phyloP scores from a whole-genome alignment of 306 rosid genomes.

The Fagus crenata region DNA sequence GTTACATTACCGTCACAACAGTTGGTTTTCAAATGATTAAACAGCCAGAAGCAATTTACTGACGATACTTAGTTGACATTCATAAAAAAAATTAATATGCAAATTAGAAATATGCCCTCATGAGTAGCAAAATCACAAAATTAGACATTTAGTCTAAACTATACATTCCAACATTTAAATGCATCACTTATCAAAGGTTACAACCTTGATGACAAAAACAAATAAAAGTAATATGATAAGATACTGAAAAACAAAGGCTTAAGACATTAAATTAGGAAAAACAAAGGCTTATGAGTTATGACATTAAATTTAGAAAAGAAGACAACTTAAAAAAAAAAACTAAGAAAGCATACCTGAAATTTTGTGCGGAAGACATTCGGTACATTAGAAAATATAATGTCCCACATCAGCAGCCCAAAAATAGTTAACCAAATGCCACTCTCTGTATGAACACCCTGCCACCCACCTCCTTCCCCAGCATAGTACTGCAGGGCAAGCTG shows the following conservation, averaged over 20 bases:
- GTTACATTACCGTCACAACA: not conserved
- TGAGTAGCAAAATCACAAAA: too few species aligned
- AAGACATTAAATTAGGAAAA: not conserved
- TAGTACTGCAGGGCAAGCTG: conserved; percentile 81
- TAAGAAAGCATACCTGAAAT: conserved; percentile 67
- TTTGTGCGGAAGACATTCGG: conserved; percentile 83
- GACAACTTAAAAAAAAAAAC: conserved; percentile 9
- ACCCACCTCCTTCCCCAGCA: conserved; percentile 76
- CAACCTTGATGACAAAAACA: not conserved
- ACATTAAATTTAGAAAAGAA: conserved; percentile 11
- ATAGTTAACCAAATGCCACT: conserved; percentile 93
- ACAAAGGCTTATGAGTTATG: not conserved
- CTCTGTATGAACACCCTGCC: conserved; percentile 94
- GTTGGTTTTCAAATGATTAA: not conserved
- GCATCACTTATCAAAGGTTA: not conserved
- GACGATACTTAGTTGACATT: too few species aligned
- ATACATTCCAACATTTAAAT: too few species aligned
- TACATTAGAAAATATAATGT: conserved; percentile 65
- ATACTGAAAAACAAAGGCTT: not conserved
- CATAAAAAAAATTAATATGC: too few species aligned
- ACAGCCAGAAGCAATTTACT: too few species aligned
- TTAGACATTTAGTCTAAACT: too few species aligned
- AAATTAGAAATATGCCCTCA: too few species aligned
- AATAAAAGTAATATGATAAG: not conserved
- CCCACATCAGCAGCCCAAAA: conserved; percentile 97